phyloP scores from a whole-genome alignment of 495 filamentous ascomycete species.

The Xylaria grammica region DNA sequence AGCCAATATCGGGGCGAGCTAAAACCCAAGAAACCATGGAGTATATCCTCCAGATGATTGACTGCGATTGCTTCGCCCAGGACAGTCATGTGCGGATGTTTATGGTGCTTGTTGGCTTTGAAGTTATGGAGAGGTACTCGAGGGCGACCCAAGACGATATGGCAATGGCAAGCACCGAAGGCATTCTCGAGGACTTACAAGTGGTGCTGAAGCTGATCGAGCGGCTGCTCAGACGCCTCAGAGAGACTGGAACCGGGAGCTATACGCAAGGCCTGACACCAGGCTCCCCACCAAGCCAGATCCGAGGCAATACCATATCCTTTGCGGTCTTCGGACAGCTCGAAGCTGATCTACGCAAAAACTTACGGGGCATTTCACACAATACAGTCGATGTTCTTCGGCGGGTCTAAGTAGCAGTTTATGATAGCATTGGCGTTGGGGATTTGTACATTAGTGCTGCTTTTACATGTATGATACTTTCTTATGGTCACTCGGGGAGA shows the following conservation, averaged over 20 bases:
- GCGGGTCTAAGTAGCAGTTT: slow-evolving; percentile 5
- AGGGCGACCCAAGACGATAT: slow-evolving; percentile 13
- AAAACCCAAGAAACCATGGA: slow-evolving; percentile 21
- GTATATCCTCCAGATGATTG: slow-evolving; percentile 23
- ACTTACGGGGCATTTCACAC: slow-evolving; percentile 20
- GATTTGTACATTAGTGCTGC: slow-evolving; percentile 18
- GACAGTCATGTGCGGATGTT: slow-evolving; percentile 24
- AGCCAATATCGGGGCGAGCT: slow-evolving; percentile 6
- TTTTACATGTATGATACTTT: slow-evolving; percentile 14
- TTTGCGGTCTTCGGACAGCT: slow-evolving; percentile 24
- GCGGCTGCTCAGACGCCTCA: slow-evolving; percentile 20
- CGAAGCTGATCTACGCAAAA: slow-evolving; percentile 23
- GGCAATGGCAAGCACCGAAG: slow-evolving; percentile 18
- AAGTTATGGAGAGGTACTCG: slow-evolving; percentile 24
- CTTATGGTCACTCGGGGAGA: background rate
- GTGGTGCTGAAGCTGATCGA: slow-evolving; percentile 25
- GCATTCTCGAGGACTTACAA: slow-evolving; percentile 22
- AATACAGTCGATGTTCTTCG: slow-evolving; percentile 21
- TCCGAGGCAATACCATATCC: slow-evolving; percentile 16
- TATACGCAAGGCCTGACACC: slow-evolving; percentile 13
- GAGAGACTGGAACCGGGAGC: slow-evolving; percentile 14
- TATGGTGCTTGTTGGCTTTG: slow-evolving; percentile 22
- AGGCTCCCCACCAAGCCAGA: slow-evolving; percentile 1
- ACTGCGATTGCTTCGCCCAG: slow-evolving; percentile 23
- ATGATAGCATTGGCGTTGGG: slow-evolving; percentile 18